phyloP scores from a whole-genome alignment of 78 protist species.

The Dictyostelium firmibasis region DNA sequence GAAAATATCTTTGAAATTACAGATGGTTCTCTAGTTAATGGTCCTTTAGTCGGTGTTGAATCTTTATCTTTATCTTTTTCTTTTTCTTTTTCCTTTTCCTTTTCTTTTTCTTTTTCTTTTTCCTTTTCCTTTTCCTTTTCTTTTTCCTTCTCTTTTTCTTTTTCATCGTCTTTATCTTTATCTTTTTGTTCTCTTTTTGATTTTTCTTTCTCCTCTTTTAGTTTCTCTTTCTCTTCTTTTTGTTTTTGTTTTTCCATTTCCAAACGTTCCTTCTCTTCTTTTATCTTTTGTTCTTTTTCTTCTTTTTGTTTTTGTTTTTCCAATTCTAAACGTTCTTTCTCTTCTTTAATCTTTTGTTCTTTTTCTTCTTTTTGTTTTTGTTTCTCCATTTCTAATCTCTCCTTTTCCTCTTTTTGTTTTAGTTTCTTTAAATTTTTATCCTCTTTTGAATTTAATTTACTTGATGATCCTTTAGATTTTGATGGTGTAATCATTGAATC shows the following conservation, averaged over 20 bases:
- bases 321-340: background rate
- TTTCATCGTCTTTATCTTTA: background rate
- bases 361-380: slow-evolving; percentile 10
- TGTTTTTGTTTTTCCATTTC: background rate
- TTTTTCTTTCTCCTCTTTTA: background rate
- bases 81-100: background rate
- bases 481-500: background rate
- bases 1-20: slow-evolving; percentile 13
- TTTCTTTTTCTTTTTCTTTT: background rate
- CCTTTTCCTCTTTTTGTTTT: background rate
- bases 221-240: background rate
- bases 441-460: background rate
- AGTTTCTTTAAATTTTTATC: background rate
- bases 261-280: background rate
- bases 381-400: background rate
- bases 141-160: background rate
- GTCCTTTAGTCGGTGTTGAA: background rate
- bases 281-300: background rate
- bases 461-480: background rate
- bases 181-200: background rate
- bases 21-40: background rate
- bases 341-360: slow-evolving; percentile 1
- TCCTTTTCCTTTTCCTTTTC: background rate
- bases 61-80: background rate
- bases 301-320: slow-evolving; percentile 11